Evolutionary conservation across 176 grass and related monocot species (phyloP).

Genomic region (Chloris gayana): DNA sequence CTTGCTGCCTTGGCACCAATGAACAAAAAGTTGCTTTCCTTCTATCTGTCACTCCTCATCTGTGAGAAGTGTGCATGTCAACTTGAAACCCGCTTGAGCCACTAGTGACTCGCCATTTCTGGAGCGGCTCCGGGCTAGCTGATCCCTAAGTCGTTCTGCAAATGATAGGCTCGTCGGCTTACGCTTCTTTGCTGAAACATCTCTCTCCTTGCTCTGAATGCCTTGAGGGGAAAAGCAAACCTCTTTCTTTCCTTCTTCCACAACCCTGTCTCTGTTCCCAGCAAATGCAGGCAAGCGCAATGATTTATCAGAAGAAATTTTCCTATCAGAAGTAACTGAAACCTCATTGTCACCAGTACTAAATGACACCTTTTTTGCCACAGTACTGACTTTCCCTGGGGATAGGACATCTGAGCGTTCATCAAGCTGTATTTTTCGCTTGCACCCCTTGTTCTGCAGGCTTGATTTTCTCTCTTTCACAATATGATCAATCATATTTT

Average conservation of each 20-base stretch:
- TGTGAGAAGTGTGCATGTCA: slow-evolving; percentile 24
- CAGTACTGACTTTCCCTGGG: slow-evolving; percentile 11
- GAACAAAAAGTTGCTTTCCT: slow-evolving; percentile 8
- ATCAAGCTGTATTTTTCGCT: slow-evolving; percentile 37
- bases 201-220: slow-evolving; percentile 22
- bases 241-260: slow-evolving; percentile 23
- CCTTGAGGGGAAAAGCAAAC: background rate
- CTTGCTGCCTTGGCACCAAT: slow-evolving; percentile 14
- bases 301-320: slow-evolving; percentile 26
- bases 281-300: slow-evolving; percentile 21
- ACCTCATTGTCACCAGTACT: slow-evolving; percentile 34
- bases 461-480: slow-evolving; percentile 42
- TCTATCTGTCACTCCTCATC: slow-evolving; percentile 26
- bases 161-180: slow-evolving; percentile 33
- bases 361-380: slow-evolving; percentile 34
- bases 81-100: slow-evolving; percentile 29
- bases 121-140: slow-evolving; percentile 12
- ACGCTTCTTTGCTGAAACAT: slow-evolving; percentile 39
- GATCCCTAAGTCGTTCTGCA: slow-evolving; percentile 20
- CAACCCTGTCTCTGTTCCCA: slow-evolving; percentile 37
- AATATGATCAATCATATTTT: slow-evolving; percentile 32
- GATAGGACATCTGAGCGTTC: slow-evolving; percentile 8
- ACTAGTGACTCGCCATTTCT: slow-evolving; percentile 17
- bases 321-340: slow-evolving; percentile 15
- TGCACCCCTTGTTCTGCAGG: slow-evolving; percentile 36